phyloP scores from a whole-genome alignment of 495 filamentous ascomycete species.

The Aspergillus nanangensis region DNA sequence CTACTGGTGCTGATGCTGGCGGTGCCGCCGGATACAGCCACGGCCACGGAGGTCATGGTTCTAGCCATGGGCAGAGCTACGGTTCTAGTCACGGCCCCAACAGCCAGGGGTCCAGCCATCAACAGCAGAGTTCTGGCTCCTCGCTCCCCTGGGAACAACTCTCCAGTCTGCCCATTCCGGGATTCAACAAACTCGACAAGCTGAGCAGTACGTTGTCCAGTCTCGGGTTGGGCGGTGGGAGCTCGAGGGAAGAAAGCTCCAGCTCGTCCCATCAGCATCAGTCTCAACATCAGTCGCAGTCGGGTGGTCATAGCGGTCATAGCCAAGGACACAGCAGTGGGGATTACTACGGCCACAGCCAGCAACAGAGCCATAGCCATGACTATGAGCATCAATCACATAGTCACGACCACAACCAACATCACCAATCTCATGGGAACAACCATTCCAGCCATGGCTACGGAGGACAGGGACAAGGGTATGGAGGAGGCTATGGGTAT shows the following conservation, averaged over 20 bases:
- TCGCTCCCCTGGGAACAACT: constrained; percentile 34
- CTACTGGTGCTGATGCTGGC: too few species aligned
- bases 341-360: not conserved
- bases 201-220: constrained; percentile 31
- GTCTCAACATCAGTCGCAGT: not conserved
- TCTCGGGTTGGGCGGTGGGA: constrained; percentile 42
- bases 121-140: constrained; percentile 22
- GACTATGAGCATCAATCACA: constrained; percentile 2
- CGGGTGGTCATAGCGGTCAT: not conserved
- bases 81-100: too few species aligned
- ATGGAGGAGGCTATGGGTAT: not conserved
- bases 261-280: not conserved
- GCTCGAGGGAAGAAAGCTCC: constrained; percentile 18
- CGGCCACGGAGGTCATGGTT: too few species aligned
- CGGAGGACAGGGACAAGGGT: not conserved
- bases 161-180: constrained; percentile 37
- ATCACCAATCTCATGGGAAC: not conserved
- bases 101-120: not conserved
- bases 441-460: not conserved
- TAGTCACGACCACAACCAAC: not conserved
- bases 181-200: constrained; percentile 35
- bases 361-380: not conserved
- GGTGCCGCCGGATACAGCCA: too few species aligned
- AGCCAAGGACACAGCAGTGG: constrained; percentile 1
- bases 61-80: too few species aligned